Conservation (phyloP, 345 rosid species). For the Eucalyptus regnans region DNA sequence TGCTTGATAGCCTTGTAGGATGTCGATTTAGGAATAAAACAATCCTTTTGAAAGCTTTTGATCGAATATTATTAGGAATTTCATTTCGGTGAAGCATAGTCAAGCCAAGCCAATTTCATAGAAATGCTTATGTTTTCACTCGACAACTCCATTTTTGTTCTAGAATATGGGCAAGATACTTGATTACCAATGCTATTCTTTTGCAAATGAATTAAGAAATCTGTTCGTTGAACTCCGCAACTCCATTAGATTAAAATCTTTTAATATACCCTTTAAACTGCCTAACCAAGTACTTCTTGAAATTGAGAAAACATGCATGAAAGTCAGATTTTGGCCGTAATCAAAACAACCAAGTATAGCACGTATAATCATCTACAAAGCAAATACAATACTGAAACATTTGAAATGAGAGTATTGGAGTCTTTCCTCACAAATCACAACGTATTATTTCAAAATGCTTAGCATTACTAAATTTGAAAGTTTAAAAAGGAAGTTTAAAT, state of each 20-base stretch:
- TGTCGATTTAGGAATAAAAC: not conserved
- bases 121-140: not conserved
- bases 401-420: not conserved
- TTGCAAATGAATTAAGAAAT: too few relatives aligned
- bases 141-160: not conserved
- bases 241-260: not conserved
- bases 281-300: not conserved
- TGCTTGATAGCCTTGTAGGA: not conserved
- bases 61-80: rapidly evolving
- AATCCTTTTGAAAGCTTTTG: not conserved
- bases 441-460: too few relatives aligned
- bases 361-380: not conserved
- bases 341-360: not conserved
- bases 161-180: too few relatives aligned
- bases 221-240: not conserved
- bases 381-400: not conserved
- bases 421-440: too few relatives aligned
- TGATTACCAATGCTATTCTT: too few relatives aligned
- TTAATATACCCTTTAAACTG: not conserved
- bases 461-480: not conserved
- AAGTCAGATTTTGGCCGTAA: not conserved
- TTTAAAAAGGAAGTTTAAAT: not conserved
- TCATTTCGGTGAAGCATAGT: not conserved
- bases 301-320: not conserved
- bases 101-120: not conserved